A percentile compares a stretch with the other conserved stretches of the same genome.
These are phyloP conservation scores for Fusarium sp. DNA, from an alignment of 2,329 filamentous ascomycete species.

Conservation along the genomic window DNA sequence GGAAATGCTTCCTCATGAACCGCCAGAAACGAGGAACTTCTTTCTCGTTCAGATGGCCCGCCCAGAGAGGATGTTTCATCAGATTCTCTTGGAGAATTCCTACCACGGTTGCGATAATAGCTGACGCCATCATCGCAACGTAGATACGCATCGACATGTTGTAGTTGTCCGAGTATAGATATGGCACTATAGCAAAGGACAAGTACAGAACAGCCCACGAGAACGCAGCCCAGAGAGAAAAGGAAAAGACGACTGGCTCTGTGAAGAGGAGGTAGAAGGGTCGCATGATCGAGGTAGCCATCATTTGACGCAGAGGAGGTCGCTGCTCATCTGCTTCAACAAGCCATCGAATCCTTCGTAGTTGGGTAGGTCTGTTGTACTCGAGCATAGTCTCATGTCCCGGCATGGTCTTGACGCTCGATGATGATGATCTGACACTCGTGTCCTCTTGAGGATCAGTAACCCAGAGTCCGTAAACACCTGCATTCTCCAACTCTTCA, in stretches of 20 bases:
- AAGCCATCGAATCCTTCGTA: conserved; percentile 77
- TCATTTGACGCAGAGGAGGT: conserved; percentile 73
- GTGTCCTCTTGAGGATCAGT: conserved; percentile 13
- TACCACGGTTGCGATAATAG: conserved; percentile 72
- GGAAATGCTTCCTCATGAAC: conserved; percentile 58
- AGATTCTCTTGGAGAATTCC: conserved; percentile 80
- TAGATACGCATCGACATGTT: conserved; percentile 78
- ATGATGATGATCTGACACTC: conserved; percentile 34
- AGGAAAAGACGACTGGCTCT: conserved; percentile 84
- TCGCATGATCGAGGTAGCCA: conserved; percentile 77
- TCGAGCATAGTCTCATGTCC: conserved; percentile 13
- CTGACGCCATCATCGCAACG: conserved; percentile 74
- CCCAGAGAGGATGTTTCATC: conserved; percentile 59
- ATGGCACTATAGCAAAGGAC: conserved; percentile 82
- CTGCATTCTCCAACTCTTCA: conserved; percentile 73
- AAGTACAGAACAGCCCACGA: conserved; percentile 91
- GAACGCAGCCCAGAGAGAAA: conserved; percentile 90
- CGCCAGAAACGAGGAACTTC: conserved; percentile 54
- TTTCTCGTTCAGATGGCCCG: conserved; percentile 30
- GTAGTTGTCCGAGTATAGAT: conserved; percentile 78
- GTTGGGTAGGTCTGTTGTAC: conserved; percentile 11
- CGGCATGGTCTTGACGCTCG: conserved; percentile 32
- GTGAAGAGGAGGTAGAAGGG: conserved; percentile 83
- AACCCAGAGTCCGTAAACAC: conserved; percentile 63
- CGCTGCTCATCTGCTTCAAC: conserved; percentile 83